Evolutionary conservation across 176 grass and related monocot species (phyloP), one percentile per base, ranked within the genome.

Genomic region (Raddia guianensis): DNA sequence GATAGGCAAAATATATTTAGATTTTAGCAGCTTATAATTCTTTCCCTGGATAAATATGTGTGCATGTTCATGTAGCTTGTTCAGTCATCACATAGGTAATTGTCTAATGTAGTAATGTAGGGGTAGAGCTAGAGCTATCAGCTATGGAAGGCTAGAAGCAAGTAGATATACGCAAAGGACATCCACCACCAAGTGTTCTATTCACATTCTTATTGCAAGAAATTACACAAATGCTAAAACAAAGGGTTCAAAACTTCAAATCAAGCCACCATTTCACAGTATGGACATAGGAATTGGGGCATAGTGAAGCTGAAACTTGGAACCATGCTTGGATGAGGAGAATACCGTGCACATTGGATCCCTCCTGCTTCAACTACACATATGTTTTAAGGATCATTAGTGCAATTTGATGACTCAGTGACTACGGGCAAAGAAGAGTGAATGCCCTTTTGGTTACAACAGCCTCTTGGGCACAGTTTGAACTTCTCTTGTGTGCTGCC

Each of bases 71-170:
- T 21, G 37, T 14, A 44, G 11, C 60, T 80, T 70, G 40, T 40
- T 79, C 53, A 48, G 16, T 48, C 57, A 48, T 48, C 7, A 76
- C 21, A 77, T 48, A 66, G 8, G 15, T 42, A 84, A 8, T 50
- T 84, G 53, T 49, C 59, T 18, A 48, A 58, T 60, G 43, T 61
- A 84, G 9, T 18, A 48, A 58, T 60, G 43, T 61, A 84, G 9
- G 35, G 53, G 46, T 53, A 70, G 12, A 27, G n/a, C 5, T 43
- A 8, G 66, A 63, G 37, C 35, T 12, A 59, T 70, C 55, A 63
- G 37, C 35, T 12, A 59, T 70, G 32, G 37, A 75, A 49, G 12
- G 10, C 11, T 45, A 34, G 42, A 59, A n/a, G 14, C 14, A 77
- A 16, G 19, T 45, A 13, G 21, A 6, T 66, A 35, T 35, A 56